Evolutionary conservation across 1,139 yeast genomes (phyloP).

Genomic region (Petasospora rhodanensis): DNA sequence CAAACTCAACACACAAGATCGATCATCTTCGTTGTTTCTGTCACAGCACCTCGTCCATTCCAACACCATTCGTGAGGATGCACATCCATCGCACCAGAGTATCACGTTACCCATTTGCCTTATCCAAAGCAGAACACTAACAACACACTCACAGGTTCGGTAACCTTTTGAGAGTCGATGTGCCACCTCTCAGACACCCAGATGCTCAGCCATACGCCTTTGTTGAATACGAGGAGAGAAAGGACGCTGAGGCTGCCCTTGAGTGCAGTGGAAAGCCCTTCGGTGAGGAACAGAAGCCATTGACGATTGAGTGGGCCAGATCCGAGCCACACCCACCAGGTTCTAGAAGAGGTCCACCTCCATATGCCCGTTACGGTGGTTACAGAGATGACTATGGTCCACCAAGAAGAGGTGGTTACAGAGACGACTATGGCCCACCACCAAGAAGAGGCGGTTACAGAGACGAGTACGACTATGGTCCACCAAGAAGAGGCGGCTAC

Average conservation of each 20-base stretch:
- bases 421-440: conserved; percentile 9
- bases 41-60: no score
- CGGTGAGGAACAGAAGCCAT: conserved; percentile 37
- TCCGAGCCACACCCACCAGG: conserved; percentile 44
- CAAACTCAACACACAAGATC: no score
- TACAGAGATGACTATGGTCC: conserved; percentile 6
- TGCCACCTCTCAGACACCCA: conserved; percentile 64
- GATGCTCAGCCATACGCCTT: conserved; percentile 69
- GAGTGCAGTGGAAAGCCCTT: conserved; percentile 43
- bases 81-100: no score
- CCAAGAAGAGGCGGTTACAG: conserved; percentile 13
- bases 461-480: conserved; percentile 6
- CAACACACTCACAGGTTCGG: conserved; percentile 49
- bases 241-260: conserved; percentile 61
- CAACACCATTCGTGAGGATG: no score
- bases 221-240: conserved; percentile 57
- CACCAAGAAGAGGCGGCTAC: conserved; percentile 12
- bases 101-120: no score
- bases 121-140: no score
- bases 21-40: no score
- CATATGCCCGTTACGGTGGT: no score
- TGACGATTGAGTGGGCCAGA: conserved; percentile 56
- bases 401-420: conserved; percentile 16
- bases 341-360: neutral
- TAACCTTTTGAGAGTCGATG: conserved; percentile 59